Evolutionary conservation across 345 rosid genomes (phyloP).

Genomic region (Populus pruinosa): DNA sequence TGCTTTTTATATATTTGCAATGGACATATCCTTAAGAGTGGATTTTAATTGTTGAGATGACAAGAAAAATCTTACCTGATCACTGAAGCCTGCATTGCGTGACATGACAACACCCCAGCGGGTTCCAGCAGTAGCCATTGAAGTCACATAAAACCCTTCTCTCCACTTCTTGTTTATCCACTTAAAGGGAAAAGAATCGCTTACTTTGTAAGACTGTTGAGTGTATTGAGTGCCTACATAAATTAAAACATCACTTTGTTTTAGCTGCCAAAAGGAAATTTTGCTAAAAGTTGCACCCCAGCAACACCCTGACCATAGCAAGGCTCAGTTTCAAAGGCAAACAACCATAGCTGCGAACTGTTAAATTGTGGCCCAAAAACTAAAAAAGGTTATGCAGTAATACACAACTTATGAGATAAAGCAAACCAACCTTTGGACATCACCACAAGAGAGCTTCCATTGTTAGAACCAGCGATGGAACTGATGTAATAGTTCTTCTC

Average conservation of each 20-base stretch:
- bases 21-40: background rate
- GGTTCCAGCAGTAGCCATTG: constrained; percentile 37
- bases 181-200: constrained; percentile 35
- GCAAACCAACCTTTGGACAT: constrained; percentile 31
- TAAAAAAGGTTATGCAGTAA: background rate
- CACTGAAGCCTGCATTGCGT: constrained; percentile 37
- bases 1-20: background rate
- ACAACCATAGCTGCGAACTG: background rate
- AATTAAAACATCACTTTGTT: background rate
- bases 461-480: constrained; percentile 32
- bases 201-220: constrained; percentile 37
- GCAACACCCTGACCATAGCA: background rate
- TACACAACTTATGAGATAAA: background rate
- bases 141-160: constrained; percentile 37
- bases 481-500: constrained; percentile 36
- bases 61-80: constrained; percentile 21
- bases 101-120: constrained; percentile 39
- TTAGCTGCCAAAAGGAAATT: background rate
- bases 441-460: constrained; percentile 35
- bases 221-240: constrained; percentile 33
- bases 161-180: constrained; percentile 40
- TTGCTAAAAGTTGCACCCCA: background rate
- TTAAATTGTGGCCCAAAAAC: background rate
- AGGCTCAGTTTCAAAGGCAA: background rate
- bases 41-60: background rate